Evolutionary conservation across 2,329 filamentous ascomycete species (phyloP), one percentile per base, ranked within the genome.

Genomic region (Podosphaera fusca): DNA sequence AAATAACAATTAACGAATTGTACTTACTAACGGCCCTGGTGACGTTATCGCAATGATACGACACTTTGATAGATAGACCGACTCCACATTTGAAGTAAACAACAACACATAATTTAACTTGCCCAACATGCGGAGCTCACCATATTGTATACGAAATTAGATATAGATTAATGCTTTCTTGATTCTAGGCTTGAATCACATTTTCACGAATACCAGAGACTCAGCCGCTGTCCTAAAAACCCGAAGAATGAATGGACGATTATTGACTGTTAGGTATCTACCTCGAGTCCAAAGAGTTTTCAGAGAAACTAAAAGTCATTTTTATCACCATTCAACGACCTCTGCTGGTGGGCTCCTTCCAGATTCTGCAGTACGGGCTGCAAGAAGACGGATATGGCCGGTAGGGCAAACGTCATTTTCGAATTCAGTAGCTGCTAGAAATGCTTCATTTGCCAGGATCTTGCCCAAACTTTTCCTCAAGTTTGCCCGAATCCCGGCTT

Each of bases 381-480:
- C 79, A 66, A 72, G 78, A 68, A 74, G 76, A 57, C 78, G 82
- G 60, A 75, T 82, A 69, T 92, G 85, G 83, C 82, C 86, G n/a
- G 74, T 82, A 10, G 85, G 84, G 42, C 71, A 76, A 55, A 92
- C 87, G 66, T 78, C 82, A 30, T 87, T 95, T 63, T 89, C 95
- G 70, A 94, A 95, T 73, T 77, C 78, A 42, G 80, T 83, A 52
- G 72, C 74, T 53, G 74, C 76, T 8, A 75, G 80, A 58, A 83
- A 82, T 67, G 79, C 75, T 31, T 83, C 80, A 5, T 84, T 82
- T 64, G 76, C 71, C 49, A 74, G 80, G 54, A 74, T 82, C 59
- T 73, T 98, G 36, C 94, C 94, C 1, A 90, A 87, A 68, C 75
- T 98, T 55, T 81, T 92, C n/a, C 71, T 92, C 66, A 98, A 95